These are phyloP conservation scores for Canavalia gladiata DNA, from an alignment of 306 rosid species.

Conservation along the genomic window DNA sequence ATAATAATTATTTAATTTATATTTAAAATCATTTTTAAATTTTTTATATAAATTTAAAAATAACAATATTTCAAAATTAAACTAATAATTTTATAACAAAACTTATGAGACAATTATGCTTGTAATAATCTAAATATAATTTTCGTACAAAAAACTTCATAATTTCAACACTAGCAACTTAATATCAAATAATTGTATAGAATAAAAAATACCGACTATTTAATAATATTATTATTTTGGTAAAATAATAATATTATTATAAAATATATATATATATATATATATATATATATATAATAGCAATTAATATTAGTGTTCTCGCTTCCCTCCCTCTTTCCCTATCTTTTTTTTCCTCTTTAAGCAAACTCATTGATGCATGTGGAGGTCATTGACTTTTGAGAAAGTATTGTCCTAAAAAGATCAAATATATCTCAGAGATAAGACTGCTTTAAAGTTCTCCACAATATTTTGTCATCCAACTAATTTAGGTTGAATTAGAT, in stretches of 20 bases:
- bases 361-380: conserved; percentile 9
- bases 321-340: background rate
- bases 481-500: too few relatives aligned
- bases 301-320: background rate
- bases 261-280: too few relatives aligned
- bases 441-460: too few relatives aligned
- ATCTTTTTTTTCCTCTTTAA: background rate
- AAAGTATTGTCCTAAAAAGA: too few relatives aligned
- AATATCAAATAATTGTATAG: background rate
- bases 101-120: background rate
- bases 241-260: too few relatives aligned
- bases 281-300: background rate
- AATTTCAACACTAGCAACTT: background rate
- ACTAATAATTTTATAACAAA: background rate
- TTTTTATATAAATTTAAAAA: too few relatives aligned
- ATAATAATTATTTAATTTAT: too few relatives aligned
- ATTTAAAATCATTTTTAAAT: too few relatives aligned
- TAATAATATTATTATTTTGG: too few relatives aligned
- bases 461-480: too few relatives aligned
- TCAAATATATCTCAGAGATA: too few relatives aligned
- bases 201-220: background rate
- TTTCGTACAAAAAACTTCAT: background rate
- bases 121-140: background rate
- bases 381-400: background rate
- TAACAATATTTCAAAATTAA: too few relatives aligned